A percentile compares a stretch with the other conserved stretches of the same genome.
Evolutionary conservation across 768 basidiomycete species (phyloP).

Genomic region (Lactarius psammicola): DNA sequence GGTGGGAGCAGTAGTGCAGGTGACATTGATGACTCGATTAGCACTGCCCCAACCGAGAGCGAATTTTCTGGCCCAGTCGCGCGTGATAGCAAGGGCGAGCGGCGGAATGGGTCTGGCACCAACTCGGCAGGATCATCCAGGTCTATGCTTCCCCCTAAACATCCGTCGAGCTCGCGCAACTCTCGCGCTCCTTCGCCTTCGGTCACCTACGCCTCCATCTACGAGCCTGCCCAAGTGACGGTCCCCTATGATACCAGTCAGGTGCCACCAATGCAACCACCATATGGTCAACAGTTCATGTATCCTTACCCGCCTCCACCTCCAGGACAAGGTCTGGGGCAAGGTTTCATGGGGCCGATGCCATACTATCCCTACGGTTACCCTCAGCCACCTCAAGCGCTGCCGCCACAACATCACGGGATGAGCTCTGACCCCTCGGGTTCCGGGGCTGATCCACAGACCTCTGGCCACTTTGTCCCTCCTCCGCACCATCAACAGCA

Average conservation of each 20-base stretch:
- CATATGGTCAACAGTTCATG: slow-evolving; percentile 32
- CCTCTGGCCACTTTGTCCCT: slow-evolving; percentile 14
- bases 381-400: slow-evolving; percentile 14
- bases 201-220: slow-evolving; percentile 70
- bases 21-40: slow-evolving; percentile 65
- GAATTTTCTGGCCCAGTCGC: slow-evolving; percentile 67
- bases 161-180: slow-evolving; percentile 57
- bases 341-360: slow-evolving; percentile 29
- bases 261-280: slow-evolving; percentile 34
- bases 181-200: slow-evolving; percentile 76
- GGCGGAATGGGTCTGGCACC: slow-evolving; percentile 43
- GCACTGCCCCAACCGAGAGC: slow-evolving; percentile 76
- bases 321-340: slow-evolving; percentile 27
- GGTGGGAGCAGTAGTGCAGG: slow-evolving; percentile 57
- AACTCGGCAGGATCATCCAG: slow-evolving; percentile 56
- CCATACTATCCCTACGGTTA: slow-evolving; percentile 26
- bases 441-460: slow-evolving; percentile 23
- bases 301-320: slow-evolving; percentile 37
- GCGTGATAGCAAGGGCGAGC: slow-evolving; percentile 56
- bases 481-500: slow-evolving; percentile 41
- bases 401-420: slow-evolving; percentile 24
- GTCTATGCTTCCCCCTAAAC: slow-evolving; percentile 53
- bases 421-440: slow-evolving; percentile 33
- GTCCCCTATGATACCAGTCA: slow-evolving; percentile 34
- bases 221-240: slow-evolving; percentile 52